Evolutionary conservation across 2,329 filamentous ascomycete genomes (phyloP).

Genomic region (Teratosphaeria zuluensis): DNA sequence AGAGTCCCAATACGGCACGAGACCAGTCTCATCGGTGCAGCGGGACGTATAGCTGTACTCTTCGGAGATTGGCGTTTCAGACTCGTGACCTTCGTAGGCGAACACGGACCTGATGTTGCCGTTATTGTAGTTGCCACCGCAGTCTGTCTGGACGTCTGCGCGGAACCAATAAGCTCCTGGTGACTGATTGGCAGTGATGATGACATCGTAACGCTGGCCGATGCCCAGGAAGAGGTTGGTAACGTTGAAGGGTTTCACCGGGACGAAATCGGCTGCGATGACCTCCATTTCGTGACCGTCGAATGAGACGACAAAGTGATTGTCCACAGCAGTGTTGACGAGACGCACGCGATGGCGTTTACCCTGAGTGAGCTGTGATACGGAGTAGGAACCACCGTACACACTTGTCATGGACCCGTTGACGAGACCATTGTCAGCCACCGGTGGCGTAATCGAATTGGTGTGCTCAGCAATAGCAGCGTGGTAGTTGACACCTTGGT

Average conservation of each 20-base stretch:
- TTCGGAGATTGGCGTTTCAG: slow-evolving; percentile 20
- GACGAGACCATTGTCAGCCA: slow-evolving; percentile 43
- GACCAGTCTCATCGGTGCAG: slow-evolving; percentile 31
- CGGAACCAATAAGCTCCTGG: slow-evolving; percentile 29
- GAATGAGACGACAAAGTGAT: slow-evolving; percentile 32
- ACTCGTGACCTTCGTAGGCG: slow-evolving; percentile 29
- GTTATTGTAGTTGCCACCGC: slow-evolving; percentile 21
- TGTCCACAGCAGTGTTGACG: slow-evolving; percentile 38
- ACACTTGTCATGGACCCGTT: slow-evolving; percentile 31
- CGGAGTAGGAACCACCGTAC: slow-evolving; percentile 20
- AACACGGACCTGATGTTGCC: slow-evolving; percentile 28
- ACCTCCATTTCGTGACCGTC: slow-evolving; percentile 27
- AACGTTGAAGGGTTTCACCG: slow-evolving; percentile 23
- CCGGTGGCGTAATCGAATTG: slow-evolving; percentile 20
- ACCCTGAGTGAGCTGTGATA: slow-evolving; percentile 26
- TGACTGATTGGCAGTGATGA: slow-evolving; percentile 29
- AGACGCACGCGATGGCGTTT: slow-evolving; percentile 36
- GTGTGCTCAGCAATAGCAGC: slow-evolving; percentile 22
- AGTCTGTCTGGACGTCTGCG: slow-evolving; percentile 21
- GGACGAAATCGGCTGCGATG: slow-evolving; percentile 29
- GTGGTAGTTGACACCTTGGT: slow-evolving; percentile 17
- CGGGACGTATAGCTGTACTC: slow-evolving; percentile 26
- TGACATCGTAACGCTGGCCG: slow-evolving; percentile 33
- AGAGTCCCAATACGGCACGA: slow-evolving; percentile 32
- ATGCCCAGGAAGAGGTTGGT: slow-evolving; percentile 27